These are phyloP conservation scores for Craterostigma plantagineum DNA, from an alignment of 257 asterid species.

Conservation along the genomic window DNA sequence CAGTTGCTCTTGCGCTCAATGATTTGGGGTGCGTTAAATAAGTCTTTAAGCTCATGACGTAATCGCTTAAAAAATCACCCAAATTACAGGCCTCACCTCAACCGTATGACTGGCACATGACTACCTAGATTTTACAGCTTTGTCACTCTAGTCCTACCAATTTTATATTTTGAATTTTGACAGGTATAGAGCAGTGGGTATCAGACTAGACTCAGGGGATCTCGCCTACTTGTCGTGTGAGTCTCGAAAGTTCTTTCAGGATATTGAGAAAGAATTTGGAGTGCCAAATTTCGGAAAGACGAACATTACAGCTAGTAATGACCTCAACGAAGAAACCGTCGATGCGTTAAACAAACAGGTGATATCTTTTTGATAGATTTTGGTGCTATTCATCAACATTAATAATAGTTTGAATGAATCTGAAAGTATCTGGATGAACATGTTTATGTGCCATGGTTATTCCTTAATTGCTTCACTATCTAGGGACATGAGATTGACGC, in stretches of 20 bases:
- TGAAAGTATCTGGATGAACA: no score
- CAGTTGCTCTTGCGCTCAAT: slow-evolving; percentile 84
- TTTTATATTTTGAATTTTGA: slow-evolving; percentile 10
- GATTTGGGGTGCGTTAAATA: slow-evolving; percentile 54
- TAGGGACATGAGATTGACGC: slow-evolving; percentile 97
- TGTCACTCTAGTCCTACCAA: no score
- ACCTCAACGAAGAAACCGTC: slow-evolving; percentile 89
- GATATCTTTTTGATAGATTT: slow-evolving; percentile 2
- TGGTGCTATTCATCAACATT: no score
- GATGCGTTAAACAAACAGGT: slow-evolving; percentile 98
- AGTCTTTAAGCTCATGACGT: background rate
- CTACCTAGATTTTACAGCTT: no score
- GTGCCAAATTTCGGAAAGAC: slow-evolving; percentile 55
- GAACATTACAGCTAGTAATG: slow-evolving; percentile 82
- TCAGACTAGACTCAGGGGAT: slow-evolving; percentile 96
- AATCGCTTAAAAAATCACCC: no score
- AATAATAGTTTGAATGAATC: no score
- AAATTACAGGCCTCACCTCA: no score
- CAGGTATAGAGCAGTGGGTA: slow-evolving; percentile 81
- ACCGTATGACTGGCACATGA: no score
- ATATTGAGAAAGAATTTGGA: slow-evolving; percentile 60
- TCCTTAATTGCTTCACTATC: no score
- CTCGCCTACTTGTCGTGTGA: slow-evolving; percentile 84
- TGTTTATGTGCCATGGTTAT: no score
- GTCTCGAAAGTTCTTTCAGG: slow-evolving; percentile 49